Evolutionary conservation across 352 stramenopile species (phyloP), one percentile per base, ranked within the genome.

Genomic region (Phytophthora brassicae): DNA sequence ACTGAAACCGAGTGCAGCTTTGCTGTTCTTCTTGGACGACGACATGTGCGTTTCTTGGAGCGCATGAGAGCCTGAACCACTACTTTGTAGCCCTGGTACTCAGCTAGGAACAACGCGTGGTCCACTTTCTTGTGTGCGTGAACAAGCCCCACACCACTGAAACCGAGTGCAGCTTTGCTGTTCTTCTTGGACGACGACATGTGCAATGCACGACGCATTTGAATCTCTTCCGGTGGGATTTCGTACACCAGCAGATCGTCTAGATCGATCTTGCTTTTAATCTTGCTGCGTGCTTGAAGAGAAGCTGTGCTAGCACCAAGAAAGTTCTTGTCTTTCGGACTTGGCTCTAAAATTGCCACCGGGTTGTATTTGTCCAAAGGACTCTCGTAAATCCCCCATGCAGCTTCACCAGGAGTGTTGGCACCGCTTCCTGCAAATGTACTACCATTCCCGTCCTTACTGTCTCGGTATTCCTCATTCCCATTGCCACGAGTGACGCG

Each of bases 191-290:
- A 64, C 7, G 46, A 57, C 11, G 60, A 67, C 56, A 60, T 62
- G 51, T 57, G 61, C 48, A 87, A 48, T 7, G 65, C 62, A 6
- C 73, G 68, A 8, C 72, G 70, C 64, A 89, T 79, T 31, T 66
- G 52, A 35, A 92, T 75, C 48, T 92, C 82, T 46, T 89, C 80
- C 7, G 82, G 66, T 7, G 82, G 80, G 26, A 92, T 92, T 59
- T 92, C 82, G 46, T 78, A 92, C 49, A 89, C 82, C 6, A 92
- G 71, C 16, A 92, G 58, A 36, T 92, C 82, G 26, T 92, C 82
- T 19, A 89, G 44, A 22, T 82, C 61, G 33, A 78, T 75, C 29
- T 80, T 81, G 26, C 70, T 78, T 28, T 81, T 80, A 24, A 74
- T 64, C 31, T 74, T 79, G 29, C 68, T 76, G 35, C 68, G 68